Evolutionary conservation across 2,329 filamentous ascomycete species (phyloP).

Genomic region (Aspergillus uvarum): DNA sequence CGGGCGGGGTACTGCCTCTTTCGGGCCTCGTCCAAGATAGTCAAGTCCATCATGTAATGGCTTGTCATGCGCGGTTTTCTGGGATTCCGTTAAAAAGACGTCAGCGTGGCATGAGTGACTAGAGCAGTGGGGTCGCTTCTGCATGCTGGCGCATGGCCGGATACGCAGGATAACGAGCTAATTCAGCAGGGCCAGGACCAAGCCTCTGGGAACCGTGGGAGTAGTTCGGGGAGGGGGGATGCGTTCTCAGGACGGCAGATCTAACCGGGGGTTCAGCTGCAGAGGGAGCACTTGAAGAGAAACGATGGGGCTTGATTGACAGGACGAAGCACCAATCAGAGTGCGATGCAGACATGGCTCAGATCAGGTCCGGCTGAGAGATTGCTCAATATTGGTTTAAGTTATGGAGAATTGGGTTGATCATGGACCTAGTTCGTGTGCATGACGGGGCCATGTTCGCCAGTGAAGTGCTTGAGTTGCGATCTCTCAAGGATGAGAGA

Average conservation of each 20-base stretch:
- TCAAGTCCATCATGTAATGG: constrained; percentile 6
- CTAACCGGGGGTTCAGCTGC: constrained; percentile 15
- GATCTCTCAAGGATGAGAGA: constrained; percentile 11
- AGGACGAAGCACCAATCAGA: constrained; percentile 12
- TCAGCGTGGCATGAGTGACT: constrained; percentile 14
- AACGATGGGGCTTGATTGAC: constrained; percentile 2
- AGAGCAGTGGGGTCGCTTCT: background rate
- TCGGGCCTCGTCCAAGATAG: background rate
- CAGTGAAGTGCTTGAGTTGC: constrained; percentile 7
- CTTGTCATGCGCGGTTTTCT: constrained; percentile 14
- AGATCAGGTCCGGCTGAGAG: constrained; percentile 13
- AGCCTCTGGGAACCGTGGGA: background rate
- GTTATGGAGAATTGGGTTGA: constrained; percentile 18
- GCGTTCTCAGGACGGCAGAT: constrained; percentile 10
- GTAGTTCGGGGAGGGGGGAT: constrained; percentile 1
- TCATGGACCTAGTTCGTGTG: constrained; percentile 18
- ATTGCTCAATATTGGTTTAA: constrained; percentile 18
- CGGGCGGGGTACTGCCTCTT: constrained; percentile 14
- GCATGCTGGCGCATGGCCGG: background rate
- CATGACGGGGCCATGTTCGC: constrained; percentile 21
- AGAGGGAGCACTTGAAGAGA: constrained; percentile 9
- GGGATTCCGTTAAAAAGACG: constrained; percentile 11
- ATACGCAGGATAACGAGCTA: background rate
- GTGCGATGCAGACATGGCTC: background rate
- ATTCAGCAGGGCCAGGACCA: background rate